phyloP scores from a whole-genome alignment of 2,329 filamentous ascomycete species.

The Colletotrichum gloeosporioides region DNA sequence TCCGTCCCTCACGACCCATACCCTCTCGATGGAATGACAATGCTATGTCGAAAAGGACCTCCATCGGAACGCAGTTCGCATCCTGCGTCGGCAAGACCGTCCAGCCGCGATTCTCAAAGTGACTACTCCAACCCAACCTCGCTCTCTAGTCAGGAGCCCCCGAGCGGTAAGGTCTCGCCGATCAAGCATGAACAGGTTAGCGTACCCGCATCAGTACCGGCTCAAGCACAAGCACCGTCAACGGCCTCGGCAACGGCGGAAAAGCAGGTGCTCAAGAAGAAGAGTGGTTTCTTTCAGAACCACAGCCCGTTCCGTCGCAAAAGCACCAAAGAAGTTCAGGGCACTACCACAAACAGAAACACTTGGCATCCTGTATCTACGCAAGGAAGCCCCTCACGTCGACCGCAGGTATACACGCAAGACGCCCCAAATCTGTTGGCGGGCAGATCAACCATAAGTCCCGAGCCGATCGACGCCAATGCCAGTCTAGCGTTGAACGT shows the following conservation, averaged over 20 bases:
- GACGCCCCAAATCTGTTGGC: slow-evolving; percentile 41
- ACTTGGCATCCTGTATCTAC: slow-evolving; percentile 59
- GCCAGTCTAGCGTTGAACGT: slow-evolving; percentile 93
- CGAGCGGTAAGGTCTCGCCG: slow-evolving; percentile 76
- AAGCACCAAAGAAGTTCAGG: slow-evolving; percentile 75
- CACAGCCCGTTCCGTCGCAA: slow-evolving; percentile 92
- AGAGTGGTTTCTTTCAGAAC: slow-evolving; percentile 90
- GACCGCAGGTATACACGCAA: slow-evolving; percentile 43
- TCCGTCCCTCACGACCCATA: slow-evolving; percentile 90
- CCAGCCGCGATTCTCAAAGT: slow-evolving; percentile 87
- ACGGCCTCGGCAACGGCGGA: slow-evolving; percentile 57
- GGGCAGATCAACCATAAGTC: slow-evolving; percentile 62
- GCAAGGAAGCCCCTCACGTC: slow-evolving; percentile 36
- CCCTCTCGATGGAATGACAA: slow-evolving; percentile 94
- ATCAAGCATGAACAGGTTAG: slow-evolving; percentile 63
- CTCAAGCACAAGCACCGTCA: slow-evolving; percentile 63
- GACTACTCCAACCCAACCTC: slow-evolving; percentile 91
- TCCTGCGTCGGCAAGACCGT: slow-evolving; percentile 70
- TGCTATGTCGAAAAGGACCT: slow-evolving; percentile 84
- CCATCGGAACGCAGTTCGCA: slow-evolving; percentile 57
- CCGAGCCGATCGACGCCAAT: slow-evolving; percentile 87
- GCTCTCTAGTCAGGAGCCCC: slow-evolving; percentile 83
- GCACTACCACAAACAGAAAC: slow-evolving; percentile 53
- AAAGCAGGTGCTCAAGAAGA: slow-evolving; percentile 67
- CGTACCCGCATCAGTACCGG: slow-evolving; percentile 52